A percentile compares a stretch with the other conserved stretches of the same genome.
These are phyloP conservation scores for Candida saitoana DNA, from an alignment of 805 yeast genomes.

Conservation along the genomic window DNA sequence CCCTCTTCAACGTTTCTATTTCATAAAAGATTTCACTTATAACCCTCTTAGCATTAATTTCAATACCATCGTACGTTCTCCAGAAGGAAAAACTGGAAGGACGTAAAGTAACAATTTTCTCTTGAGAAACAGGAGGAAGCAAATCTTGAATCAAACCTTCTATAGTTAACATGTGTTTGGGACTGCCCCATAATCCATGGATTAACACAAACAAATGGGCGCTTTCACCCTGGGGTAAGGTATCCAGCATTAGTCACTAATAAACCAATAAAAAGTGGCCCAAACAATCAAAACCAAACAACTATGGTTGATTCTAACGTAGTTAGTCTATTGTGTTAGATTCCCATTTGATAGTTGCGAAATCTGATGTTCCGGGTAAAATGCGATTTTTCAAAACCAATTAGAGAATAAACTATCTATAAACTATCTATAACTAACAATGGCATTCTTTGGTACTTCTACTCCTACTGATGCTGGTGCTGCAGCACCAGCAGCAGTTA, in stretches of 20 bases:
- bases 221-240: neutral
- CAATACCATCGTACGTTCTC: constrained; percentile 43
- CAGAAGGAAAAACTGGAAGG: constrained; percentile 41
- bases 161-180: constrained; percentile 36
- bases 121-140: constrained; percentile 17
- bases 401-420: neutral
- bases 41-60: constrained; percentile 31
- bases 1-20: constrained; percentile 33
- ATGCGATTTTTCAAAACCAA: no score
- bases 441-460: constrained; percentile 25
- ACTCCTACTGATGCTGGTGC: no score
- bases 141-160: constrained; percentile 28
- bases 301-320: no score
- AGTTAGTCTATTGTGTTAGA: no score
- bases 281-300: no score
- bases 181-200: constrained; percentile 45
- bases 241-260: neutral
- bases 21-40: constrained; percentile 37
- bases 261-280: no score
- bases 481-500: constrained; percentile 8
- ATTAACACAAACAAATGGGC: constrained; percentile 38
- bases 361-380: no score
- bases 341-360: no score
- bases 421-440: constrained; percentile 7
- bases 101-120: constrained; percentile 30